Base-by-base conservation (phyloP, 169 alveolate genomes). In the Ichthyophthirius multifiliis region DNA sequence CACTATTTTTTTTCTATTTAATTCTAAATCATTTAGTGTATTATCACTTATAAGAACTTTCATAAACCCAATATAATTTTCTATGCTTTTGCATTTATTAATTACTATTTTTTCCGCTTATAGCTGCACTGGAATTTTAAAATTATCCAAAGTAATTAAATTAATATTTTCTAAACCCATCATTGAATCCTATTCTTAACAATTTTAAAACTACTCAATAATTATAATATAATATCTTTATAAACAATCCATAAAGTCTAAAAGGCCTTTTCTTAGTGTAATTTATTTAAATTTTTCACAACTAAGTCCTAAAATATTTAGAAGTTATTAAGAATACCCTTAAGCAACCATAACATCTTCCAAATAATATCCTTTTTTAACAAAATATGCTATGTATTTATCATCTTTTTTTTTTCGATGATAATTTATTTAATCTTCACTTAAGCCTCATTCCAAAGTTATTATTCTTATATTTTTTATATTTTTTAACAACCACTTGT, bases 1-100 rank as follows among this genome's bases (percentile, higher is more conserved):
- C 71, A 23, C 71, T 34, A 55, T n/a, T n/a, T n/a, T n/a, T n/a
- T 55, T 27, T 55, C 71, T 55, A 34, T 55, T 55, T 55, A 55
- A 5, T 23, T 55, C 31, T 55, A 55, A 27, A 9, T 55, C 71
- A 55, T 55, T 39, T 23, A 55, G 31, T 23, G 31, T 39, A n/a
- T 55, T 55, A 27, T 55, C 43, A 55, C 43, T n/a, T 55, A 55
- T 55, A 23, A 27, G 43, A 55, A 55, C 31, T 12, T 16, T 55
- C 31, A 55, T 10, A 27, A 55, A 55, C 31, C 41, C 71, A 1
- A 55, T 55, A 5, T 55, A 55, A 39, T 55, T 55, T 55, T 55
- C 71, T 27, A 27, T 27, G 16, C 71, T 27, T 55, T 55, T 55
- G 31, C 31, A 55, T 55, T 55, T 55, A 55, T 55, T 55, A 6